Conservation (phyloP, 2,329 filamentous ascomycete species). For the Tolypocladium ophioglossoides region DNA sequence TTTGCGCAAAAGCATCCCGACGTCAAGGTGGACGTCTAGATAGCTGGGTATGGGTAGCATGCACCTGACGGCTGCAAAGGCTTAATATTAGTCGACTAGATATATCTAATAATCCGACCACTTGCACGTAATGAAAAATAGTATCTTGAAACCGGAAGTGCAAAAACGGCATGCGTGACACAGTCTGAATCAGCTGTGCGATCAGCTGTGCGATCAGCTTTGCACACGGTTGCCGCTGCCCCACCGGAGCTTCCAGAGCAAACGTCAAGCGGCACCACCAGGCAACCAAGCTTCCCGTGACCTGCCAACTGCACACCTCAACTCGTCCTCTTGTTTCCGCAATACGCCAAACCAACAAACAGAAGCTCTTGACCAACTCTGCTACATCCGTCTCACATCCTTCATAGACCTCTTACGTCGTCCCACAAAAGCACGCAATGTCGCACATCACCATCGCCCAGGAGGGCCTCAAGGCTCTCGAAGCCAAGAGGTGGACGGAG, state of each 20-base stretch:
- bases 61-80: neutral
- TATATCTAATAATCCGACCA: neutral
- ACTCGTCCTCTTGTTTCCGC: neutral
- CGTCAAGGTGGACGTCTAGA: conserved; percentile 32
- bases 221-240: neutral
- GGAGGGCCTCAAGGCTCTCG: conserved; percentile 55
- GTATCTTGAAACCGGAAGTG: neutral
- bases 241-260: neutral
- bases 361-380: neutral
- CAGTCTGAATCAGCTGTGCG: too few relatives aligned
- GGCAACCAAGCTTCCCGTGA: neutral
- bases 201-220: too few relatives aligned
- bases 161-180: too few relatives aligned
- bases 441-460: conserved; percentile 39
- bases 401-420: neutral
- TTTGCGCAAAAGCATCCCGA: conserved; percentile 66
- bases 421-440: conserved; percentile 25
- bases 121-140: too few relatives aligned
- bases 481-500: conserved; percentile 49
- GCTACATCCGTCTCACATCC: neutral
- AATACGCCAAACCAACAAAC: neutral
- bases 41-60: neutral
- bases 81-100: neutral
- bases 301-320: neutral
- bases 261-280: neutral